Conservation (phyloP, 768 basidiomycete species). For the Crucibulum laeve region DNA sequence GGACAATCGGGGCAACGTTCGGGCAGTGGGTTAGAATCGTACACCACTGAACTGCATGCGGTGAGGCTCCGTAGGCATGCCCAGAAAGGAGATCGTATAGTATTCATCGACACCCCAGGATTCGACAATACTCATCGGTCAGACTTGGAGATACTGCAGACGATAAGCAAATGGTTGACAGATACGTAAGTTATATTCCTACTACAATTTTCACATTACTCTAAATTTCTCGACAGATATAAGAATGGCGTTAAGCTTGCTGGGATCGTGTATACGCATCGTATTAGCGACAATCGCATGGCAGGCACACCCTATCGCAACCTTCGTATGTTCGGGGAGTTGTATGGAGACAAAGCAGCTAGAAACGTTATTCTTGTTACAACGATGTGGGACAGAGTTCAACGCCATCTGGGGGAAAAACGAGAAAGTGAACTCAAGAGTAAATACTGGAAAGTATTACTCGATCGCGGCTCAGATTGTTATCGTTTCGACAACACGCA, state of each 20-base stretch:
- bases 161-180: conserved; percentile 27
- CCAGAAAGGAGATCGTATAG: conserved; percentile 20
- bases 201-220: neutral
- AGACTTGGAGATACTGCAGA: conserved; percentile 30
- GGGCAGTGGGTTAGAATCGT: conserved; percentile 24
- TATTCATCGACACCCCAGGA: conserved; percentile 34
- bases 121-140: conserved; percentile 28
- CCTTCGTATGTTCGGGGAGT: conserved; percentile 25
- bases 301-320: conserved; percentile 25
- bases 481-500: conserved; percentile 15
- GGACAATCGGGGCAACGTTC: conserved; percentile 8
- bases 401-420: conserved; percentile 10
- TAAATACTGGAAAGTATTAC: conserved; percentile 24
- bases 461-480: conserved; percentile 20
- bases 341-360: conserved; percentile 20
- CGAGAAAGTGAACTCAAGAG: conserved; percentile 22
- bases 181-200: conserved; percentile 11
- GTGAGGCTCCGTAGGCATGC: conserved; percentile 20
- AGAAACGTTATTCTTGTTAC: conserved; percentile 28
- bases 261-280: conserved; percentile 33
- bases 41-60: conserved; percentile 30
- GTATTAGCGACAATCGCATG: conserved; percentile 34
- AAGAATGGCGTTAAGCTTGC: conserved; percentile 18
- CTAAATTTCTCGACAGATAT: conserved; percentile 15
- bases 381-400: conserved; percentile 33